Percentiles rank a stretch among this genome's conserved stretches.
These are phyloP conservation scores for Trematosphaeria pertusa DNA, from an alignment of 2,329 filamentous ascomycete species.

Conservation along the genomic window DNA sequence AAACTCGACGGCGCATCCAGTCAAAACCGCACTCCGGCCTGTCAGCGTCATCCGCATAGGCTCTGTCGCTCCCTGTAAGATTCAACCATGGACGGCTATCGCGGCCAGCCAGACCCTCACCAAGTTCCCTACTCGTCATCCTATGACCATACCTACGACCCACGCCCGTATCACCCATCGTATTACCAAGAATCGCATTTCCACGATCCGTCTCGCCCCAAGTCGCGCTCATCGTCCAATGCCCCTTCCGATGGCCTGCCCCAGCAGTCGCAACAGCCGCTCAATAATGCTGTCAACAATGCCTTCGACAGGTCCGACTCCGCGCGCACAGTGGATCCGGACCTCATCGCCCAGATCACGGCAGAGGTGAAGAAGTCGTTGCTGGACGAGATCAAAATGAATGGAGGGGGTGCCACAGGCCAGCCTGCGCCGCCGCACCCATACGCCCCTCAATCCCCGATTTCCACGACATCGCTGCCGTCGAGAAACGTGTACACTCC, in stretches of 20 bases:
- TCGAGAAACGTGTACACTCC: slow-evolving; percentile 61
- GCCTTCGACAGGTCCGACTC: slow-evolving; percentile 61
- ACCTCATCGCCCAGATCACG: slow-evolving; percentile 68
- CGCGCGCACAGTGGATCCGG: slow-evolving; percentile 62
- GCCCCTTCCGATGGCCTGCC: slow-evolving; percentile 40
- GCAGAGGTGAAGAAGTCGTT: slow-evolving; percentile 60
- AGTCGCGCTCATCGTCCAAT: slow-evolving; percentile 41
- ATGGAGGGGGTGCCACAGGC: slow-evolving; percentile 36
- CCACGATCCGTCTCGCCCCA: slow-evolving; percentile 29
- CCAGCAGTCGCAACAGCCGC: slow-evolving; percentile 54
- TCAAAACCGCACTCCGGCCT: slow-evolving; percentile 12
- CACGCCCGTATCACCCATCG: slow-evolving; percentile 25
- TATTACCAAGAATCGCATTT: slow-evolving; percentile 33
- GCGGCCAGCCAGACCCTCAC: slow-evolving; percentile 25
- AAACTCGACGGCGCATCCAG: slow-evolving; percentile 16
- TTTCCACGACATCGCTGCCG: slow-evolving; percentile 56
- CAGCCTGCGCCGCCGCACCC: slow-evolving; percentile 45
- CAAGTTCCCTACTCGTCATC: slow-evolving; percentile 22
- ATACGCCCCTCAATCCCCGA: slow-evolving; percentile 49
- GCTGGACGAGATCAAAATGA: slow-evolving; percentile 56
- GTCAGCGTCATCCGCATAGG: slow-evolving; percentile 26
- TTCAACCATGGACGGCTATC: slow-evolving; percentile 23
- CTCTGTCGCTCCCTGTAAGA: slow-evolving; percentile 20
- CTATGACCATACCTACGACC: slow-evolving; percentile 30
- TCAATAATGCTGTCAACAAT: slow-evolving; percentile 64